Base-by-base conservation (phyloP, 768 basidiomycete genomes). In the Boletus bicolor region DNA sequence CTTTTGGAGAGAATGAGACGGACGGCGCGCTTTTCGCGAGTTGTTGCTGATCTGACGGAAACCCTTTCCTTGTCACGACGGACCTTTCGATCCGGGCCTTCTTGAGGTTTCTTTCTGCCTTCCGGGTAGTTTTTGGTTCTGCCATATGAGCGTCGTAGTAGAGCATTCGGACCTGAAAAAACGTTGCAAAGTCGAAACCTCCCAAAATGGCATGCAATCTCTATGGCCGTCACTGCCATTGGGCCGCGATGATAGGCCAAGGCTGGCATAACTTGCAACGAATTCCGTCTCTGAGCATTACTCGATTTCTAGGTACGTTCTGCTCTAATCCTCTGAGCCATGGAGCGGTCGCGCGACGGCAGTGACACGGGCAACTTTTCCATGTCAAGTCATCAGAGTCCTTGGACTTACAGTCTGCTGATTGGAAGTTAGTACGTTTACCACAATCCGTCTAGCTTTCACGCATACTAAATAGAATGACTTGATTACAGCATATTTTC, bases 81-180 rank as follows among this genome's bases (percentile, higher is more conserved):
- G 57, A 41, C 35, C 59, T 67, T 44, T 69, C 61, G 17, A 69
- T 56, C 35, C 61, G 60, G 0, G 68, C 62, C 14, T 44, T 72
- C 53, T 70, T 70, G 49, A 57, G 15, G 45, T 53, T 62, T 41
- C 56, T 59, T 58, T 65, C 66, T 17, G 56, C 48, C 50, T 49
- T 68, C 48, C 46, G 64, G 41, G 68, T 56, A 15, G 58, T 14
- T 42, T 48, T 60, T 35, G 49, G 35, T 50, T 66, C 62, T 36
- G 62, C 45, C 66, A 67, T 66, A 9, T 30, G 15, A 7, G 39
- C 17, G 39, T 54, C 32, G 37, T 49, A 14, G 28, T 15, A 28
- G 28, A 14, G 7, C 17, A 24, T 8, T 35, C n/a, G 36, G 12
- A 7, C 19, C 21, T 30, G 30, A 9, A 35, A 47, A 53, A 43